Evolutionary conservation across 176 grass and related monocot genomes (phyloP).

Genomic region (Echinochloa phyllopogon): DNA sequence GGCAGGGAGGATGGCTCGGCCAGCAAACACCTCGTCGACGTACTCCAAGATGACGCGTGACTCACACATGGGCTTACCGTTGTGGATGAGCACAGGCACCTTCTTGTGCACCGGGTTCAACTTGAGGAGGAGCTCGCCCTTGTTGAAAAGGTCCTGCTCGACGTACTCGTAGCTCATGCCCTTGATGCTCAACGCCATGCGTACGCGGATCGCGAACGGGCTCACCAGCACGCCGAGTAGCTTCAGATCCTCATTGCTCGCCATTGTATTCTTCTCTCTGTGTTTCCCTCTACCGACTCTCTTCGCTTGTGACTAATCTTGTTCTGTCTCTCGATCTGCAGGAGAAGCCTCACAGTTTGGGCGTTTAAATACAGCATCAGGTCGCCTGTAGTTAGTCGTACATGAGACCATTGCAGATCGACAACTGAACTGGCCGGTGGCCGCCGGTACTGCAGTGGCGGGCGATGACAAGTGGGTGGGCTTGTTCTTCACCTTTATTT

Average conservation of each 20-base stretch:
- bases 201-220: constrained; percentile 22
- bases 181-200: constrained; percentile 27
- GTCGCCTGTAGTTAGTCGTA: no score
- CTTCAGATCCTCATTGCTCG: background rate
- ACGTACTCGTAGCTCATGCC: background rate
- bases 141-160: background rate
- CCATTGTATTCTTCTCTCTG: no score
- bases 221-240: background rate
- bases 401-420: no score
- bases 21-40: constrained; percentile 43
- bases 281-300: no score
- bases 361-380: no score
- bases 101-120: constrained; percentile 52
- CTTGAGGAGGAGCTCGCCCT: constrained; percentile 37
- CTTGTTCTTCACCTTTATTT: no score
- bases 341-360: no score
- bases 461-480: no score
- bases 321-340: no score
- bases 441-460: no score
- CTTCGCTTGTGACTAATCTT: no score
- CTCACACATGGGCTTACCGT: constrained; percentile 26
- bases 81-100: constrained; percentile 56
- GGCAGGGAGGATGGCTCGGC: constrained; percentile 29
- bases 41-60: constrained; percentile 52
- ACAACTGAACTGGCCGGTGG: no score